Evolutionary conservation across 2,329 filamentous ascomycete species (phyloP), one percentile per base, ranked within the genome.

Genomic region (Trichoderma citrinoviride): DNA sequence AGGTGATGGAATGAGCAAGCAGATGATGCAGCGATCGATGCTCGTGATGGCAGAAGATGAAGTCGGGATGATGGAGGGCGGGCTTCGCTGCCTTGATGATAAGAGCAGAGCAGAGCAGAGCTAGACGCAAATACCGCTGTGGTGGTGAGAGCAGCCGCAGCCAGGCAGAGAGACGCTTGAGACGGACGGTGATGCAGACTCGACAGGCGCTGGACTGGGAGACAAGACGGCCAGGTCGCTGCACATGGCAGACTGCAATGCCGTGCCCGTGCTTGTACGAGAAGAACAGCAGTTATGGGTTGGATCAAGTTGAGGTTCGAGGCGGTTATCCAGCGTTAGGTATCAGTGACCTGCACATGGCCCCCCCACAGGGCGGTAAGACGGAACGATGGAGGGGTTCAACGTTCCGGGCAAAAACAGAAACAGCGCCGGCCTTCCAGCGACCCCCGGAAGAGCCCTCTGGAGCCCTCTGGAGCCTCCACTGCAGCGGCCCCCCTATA

Each of bases 381-480:
- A 50, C 44, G 57, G 40, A 43, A 7, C 15, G 40, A n/a, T 60
- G 57, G 57, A 29, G 47, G 58, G 58, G 33, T 33, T n/a, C n/a
- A n/a, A n/a, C n/a, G n/a, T n/a, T 37, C 33, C n/a, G 41, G 57
- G 58, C 43, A 64, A 41, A 62, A 53, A 60, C 56, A 64, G 50
- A 62, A 53, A 60, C 56, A 33, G 55, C 41, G 29, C n/a, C 23
- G 23, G 21, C 23, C 19, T n/a, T n/a, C 27, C 29, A 57, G 54
- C 49, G 15, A 33, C 25, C 10, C 33, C 33, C 33, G 25, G 49
- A 5, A 29, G 29, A 21, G 44, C 55, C 44, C 29, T 37, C 33
- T 37, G 33, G 33, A 37, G 33, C 33, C n/a, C 29, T 33, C 29
- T 33, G 33, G n/a, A 12, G 33, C 33, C 33, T 37, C 33, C 33